Evolutionary conservation across 768 basidiomycete genomes (phyloP).

Genomic region (Pisolithus tinctorius): DNA sequence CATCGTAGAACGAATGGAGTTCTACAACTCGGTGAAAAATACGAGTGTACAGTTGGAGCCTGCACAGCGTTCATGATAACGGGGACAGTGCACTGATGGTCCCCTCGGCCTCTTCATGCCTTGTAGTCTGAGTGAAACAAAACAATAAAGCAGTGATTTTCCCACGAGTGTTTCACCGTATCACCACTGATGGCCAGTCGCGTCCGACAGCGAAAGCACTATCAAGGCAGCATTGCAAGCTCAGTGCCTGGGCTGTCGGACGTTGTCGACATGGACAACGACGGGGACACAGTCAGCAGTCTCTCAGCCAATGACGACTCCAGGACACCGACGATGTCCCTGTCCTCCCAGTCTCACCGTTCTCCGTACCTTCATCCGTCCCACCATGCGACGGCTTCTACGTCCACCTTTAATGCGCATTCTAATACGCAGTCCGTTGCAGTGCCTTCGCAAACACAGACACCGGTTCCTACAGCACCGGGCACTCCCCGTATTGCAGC

Average conservation of each 20-base stretch:
- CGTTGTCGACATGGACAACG: conserved; percentile 14
- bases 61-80: too few relatives aligned
- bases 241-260: conserved; percentile 4
- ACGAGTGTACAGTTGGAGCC: too few relatives aligned
- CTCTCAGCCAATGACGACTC: conserved; percentile 7
- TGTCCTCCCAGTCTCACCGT: neutral
- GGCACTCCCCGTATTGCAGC: conserved; percentile 21
- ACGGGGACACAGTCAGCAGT: conserved; percentile 20
- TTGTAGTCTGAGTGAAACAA: neutral
- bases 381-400: conserved; percentile 16
- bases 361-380: conserved; percentile 28
- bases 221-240: conserved; percentile 3
- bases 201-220: conserved; percentile 17
- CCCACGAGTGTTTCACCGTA: conserved; percentile 16
- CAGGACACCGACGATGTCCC: conserved; percentile 6
- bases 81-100: too few relatives aligned
- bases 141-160: conserved; percentile 2
- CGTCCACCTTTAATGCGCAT: conserved; percentile 8
- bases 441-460: conserved; percentile 5
- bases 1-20: too few relatives aligned
- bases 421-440: conserved; percentile 1
- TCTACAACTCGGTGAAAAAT: too few relatives aligned
- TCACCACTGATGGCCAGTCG: conserved; percentile 17
- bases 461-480: conserved; percentile 13
- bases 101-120: too few relatives aligned